These are phyloP conservation scores for Mangifera indica DNA, from an alignment of 345 rosid species.

Conservation along the genomic window DNA sequence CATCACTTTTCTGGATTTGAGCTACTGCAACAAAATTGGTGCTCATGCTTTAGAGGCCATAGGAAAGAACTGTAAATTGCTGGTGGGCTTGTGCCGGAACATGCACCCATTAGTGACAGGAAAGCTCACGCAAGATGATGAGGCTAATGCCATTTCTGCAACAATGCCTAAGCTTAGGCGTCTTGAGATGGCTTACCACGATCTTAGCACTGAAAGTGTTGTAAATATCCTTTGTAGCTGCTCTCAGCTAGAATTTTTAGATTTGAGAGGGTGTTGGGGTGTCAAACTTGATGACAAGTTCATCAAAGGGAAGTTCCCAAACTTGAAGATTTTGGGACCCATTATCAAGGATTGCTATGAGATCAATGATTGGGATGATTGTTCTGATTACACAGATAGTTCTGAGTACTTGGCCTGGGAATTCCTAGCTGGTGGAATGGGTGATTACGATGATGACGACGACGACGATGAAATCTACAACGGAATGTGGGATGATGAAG, in stretches of 20 bases:
- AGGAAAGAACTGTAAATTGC: conserved; percentile 70
- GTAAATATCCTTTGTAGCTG: conserved; percentile 59
- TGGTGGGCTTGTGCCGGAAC: conserved; percentile 64
- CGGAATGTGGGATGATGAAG: conserved; percentile 53
- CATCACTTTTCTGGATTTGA: conserved; percentile 77
- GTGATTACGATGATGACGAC: conserved; percentile 34
- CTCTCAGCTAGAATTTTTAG: conserved; percentile 60
- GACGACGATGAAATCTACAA: conserved; percentile 42
- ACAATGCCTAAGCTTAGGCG: conserved; percentile 81
- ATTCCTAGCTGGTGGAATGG: conserved; percentile 60
- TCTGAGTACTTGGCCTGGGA: conserved; percentile 76
- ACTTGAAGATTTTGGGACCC: conserved; percentile 76
- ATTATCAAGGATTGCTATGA: conserved; percentile 52
- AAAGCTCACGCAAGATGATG: conserved; percentile 58
- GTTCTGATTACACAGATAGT: conserved; percentile 64
- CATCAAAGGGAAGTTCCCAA: conserved; percentile 64
- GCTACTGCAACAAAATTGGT: conserved; percentile 71
- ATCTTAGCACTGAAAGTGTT: conserved; percentile 57
- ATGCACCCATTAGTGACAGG: conserved; percentile 57
- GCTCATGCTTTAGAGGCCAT: conserved; percentile 60
- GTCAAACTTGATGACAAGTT: conserved; percentile 60
- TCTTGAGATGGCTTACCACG: conserved; percentile 68
- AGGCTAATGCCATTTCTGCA: conserved; percentile 70
- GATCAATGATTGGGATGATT: conserved; percentile 67
- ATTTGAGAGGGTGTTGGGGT: conserved; percentile 87